These are phyloP conservation scores for Quercus robur DNA, from an alignment of 306 rosid genomes.

Conservation along the genomic window DNA sequence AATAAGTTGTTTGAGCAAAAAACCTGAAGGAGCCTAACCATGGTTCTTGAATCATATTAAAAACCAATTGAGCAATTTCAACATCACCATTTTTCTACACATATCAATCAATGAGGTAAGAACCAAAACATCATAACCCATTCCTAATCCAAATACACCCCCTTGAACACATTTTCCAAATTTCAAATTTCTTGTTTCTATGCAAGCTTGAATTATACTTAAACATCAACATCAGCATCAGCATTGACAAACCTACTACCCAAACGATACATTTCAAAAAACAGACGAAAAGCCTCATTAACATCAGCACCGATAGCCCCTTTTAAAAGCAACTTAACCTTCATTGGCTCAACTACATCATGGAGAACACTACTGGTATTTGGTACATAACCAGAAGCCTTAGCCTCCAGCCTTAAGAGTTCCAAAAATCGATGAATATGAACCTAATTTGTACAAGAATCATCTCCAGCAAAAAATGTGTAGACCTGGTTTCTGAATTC, in stretches of 20 bases:
- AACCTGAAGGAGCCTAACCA: slow-evolving; percentile 57
- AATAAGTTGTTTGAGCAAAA: slow-evolving; percentile 57
- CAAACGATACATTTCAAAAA: slow-evolving; percentile 40
- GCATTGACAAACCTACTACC: slow-evolving; percentile 23
- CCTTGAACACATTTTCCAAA: slow-evolving; percentile 56
- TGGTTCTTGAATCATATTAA: slow-evolving; percentile 61
- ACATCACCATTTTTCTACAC: slow-evolving; percentile 57
- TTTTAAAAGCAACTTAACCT: slow-evolving; percentile 42
- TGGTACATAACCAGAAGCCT: slow-evolving; percentile 49
- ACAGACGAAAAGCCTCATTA: slow-evolving; percentile 47
- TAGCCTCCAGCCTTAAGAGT: slow-evolving; percentile 46
- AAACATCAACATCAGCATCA: neutral
- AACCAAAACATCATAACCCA: slow-evolving; percentile 52
- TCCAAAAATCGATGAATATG: slow-evolving; percentile 43
- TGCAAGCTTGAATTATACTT: slow-evolving; percentile 59
- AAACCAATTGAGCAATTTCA: slow-evolving; percentile 47
- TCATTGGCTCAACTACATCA: slow-evolving; percentile 52
- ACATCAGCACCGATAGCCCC: slow-evolving; percentile 37
- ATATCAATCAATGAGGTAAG: slow-evolving; percentile 63
- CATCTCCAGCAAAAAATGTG: slow-evolving; percentile 63
- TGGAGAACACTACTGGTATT: slow-evolving; percentile 63
- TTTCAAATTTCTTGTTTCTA: slow-evolving; percentile 24
- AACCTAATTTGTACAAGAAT: slow-evolving; percentile 47
- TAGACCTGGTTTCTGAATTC: slow-evolving; percentile 45
- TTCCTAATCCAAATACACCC: slow-evolving; percentile 48